These are phyloP conservation scores for Cladosporium sp. DNA, from an alignment of 2,329 filamentous ascomycete genomes.

Conservation along the genomic window DNA sequence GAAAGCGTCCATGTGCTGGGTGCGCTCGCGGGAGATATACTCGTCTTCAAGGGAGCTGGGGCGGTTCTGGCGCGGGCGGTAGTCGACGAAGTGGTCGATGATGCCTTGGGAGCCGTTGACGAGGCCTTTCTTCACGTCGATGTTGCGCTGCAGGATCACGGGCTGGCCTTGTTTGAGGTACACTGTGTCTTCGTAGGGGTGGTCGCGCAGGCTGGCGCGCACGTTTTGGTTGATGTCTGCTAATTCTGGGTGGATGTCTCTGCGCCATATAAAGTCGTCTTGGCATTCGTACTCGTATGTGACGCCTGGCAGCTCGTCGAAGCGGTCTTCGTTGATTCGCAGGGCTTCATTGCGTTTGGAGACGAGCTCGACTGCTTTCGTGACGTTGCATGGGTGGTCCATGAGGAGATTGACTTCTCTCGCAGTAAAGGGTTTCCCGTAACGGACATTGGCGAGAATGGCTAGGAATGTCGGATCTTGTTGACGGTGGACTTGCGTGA, in stretches of 20 bases:
- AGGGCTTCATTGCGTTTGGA: background rate
- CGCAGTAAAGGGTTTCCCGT: background rate
- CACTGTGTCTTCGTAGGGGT: conserved; percentile 49
- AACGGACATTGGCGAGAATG: background rate
- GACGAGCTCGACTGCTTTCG: background rate
- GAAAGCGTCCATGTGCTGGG: conserved; percentile 45
- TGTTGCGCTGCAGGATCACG: conserved; percentile 54
- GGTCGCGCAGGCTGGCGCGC: conserved; percentile 25
- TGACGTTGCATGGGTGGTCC: background rate
- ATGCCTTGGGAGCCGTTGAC: conserved; percentile 51
- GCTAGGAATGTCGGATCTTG: background rate
- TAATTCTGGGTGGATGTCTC: background rate
- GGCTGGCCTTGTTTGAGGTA: conserved; percentile 54
- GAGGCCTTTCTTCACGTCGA: conserved; percentile 45
- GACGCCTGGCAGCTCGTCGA: background rate
- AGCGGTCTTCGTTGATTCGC: background rate
- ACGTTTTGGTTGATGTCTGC: background rate
- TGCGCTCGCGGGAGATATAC: conserved; percentile 23
- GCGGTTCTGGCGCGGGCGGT: background rate
- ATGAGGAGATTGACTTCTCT: background rate
- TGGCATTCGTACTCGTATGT: conserved; percentile 19
- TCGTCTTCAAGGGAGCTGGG: background rate
- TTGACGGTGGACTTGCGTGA: conserved; percentile 47
- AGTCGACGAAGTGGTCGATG: conserved; percentile 39
- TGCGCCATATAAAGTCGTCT: conserved; percentile 19